These are phyloP conservation scores for Vigna mungo DNA, from an alignment of 306 rosid genomes.

Conservation along the genomic window DNA sequence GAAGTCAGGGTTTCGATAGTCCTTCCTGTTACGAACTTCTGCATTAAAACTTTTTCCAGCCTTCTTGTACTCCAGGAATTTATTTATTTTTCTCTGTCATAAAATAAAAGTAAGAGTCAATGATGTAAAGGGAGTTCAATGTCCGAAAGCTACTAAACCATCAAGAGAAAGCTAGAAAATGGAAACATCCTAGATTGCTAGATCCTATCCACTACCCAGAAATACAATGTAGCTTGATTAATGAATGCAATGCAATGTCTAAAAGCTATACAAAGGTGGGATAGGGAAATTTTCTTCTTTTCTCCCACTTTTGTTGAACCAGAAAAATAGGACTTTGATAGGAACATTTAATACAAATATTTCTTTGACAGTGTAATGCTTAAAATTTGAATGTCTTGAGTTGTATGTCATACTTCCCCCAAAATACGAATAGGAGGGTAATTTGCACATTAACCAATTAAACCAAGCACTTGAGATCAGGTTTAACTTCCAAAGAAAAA, in stretches of 20 bases:
- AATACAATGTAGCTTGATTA: slow-evolving; percentile 5
- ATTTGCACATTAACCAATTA: background rate
- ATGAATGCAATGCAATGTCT: background rate
- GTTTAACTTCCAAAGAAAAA: background rate
- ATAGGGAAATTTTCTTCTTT: background rate
- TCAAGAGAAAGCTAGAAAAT: slow-evolving; percentile 7
- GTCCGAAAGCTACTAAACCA: slow-evolving; percentile 17
- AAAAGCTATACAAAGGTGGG: background rate
- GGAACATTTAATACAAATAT: background rate
- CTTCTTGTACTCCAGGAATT: slow-evolving; percentile 84
- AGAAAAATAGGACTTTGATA: slow-evolving; percentile 9
- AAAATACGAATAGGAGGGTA: background rate
- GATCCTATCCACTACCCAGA: background rate
- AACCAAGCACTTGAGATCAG: background rate
- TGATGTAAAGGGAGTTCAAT: slow-evolving; percentile 7
- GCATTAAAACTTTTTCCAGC: slow-evolving; percentile 95
- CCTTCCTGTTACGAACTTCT: slow-evolving; percentile 94
- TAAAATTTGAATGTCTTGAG: background rate
- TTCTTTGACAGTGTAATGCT: background rate
- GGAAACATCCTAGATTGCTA: slow-evolving; percentile 23
- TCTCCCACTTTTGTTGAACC: slow-evolving; percentile 2
- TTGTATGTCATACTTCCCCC: slow-evolving; percentile 14
- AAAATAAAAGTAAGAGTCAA: slow-evolving; percentile 28
- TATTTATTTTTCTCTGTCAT: slow-evolving; percentile 84
- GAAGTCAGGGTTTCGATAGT: slow-evolving; percentile 94